Conservation (phyloP, 2,329 filamentous ascomycete genomes). For the Ophiostoma ulmi region DNA sequence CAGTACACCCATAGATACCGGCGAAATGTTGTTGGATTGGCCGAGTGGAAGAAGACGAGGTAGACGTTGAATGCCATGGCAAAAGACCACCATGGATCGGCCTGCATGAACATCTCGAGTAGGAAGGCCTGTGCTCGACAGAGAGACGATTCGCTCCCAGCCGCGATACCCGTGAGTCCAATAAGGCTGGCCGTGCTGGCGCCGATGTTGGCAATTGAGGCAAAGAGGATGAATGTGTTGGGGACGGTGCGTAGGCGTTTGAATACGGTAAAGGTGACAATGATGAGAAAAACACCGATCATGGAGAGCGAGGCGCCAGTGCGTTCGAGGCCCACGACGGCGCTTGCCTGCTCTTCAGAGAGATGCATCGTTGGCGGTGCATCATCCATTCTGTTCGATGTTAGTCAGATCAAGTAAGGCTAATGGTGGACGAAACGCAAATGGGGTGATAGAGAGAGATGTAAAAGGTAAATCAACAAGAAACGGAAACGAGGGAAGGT, state of each 20-base stretch:
- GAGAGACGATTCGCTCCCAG: conserved; percentile 50
- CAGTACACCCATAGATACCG: conserved; percentile 68
- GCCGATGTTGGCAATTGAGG: conserved; percentile 55
- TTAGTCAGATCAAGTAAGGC: background rate
- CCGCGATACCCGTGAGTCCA: conserved; percentile 57
- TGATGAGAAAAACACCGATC: conserved; percentile 47
- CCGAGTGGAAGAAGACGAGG: conserved; percentile 59
- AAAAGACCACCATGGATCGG: conserved; percentile 70
- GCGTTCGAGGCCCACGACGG: conserved; percentile 48
- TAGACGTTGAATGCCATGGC: conserved; percentile 81
- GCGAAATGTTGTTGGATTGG: conserved; percentile 62
- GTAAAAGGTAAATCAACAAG: background rate
- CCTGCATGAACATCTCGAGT: conserved; percentile 71
- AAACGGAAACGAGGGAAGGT: background rate
- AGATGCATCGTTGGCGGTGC: conserved; percentile 29
- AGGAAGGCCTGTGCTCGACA: conserved; percentile 58
- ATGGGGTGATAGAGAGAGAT: background rate
- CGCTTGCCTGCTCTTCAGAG: conserved; percentile 36
- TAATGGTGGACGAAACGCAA: background rate
- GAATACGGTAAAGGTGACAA: conserved; percentile 48
- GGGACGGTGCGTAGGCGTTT: conserved; percentile 53
- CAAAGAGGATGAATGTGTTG: conserved; percentile 58
- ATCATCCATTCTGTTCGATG: conserved; percentile 21
- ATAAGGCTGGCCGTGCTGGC: conserved; percentile 65
- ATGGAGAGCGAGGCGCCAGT: conserved; percentile 51